Evolutionary conservation across 2,329 filamentous ascomycete species (phyloP), one percentile per base, ranked within the genome.

Genomic region (Alternaria sp.): DNA sequence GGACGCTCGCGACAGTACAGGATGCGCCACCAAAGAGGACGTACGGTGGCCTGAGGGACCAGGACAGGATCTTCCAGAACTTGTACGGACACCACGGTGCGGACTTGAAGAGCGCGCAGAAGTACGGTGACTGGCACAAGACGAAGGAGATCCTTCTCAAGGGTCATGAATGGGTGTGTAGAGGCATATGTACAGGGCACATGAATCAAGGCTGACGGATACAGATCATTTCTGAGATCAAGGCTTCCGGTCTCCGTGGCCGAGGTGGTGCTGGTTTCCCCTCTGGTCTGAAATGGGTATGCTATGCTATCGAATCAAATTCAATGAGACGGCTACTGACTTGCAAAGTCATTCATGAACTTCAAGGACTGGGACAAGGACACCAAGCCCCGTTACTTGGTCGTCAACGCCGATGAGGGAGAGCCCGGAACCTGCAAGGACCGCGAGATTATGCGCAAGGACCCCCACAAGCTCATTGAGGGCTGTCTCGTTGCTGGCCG

Each of bases 361-460:
- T 94, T 94, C 86, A 97, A 97, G 84, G 95, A 93, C 75, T 99
- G 95, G 95, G 94, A 99, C 76, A 97, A 99, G 84, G 95, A 98
- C 80, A 91, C 82, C 74, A 97, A 97, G 83, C 95, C 95, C 68
- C 90, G 95, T 76, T 99, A 99, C 79, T 86, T 99, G 57, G 94
- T 99, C 64, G 93, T 99, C 84, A 99, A 99, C 78, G 95, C 95
- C 70, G 95, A 99, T 80, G 95, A 99, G 85, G 95, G 95, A 76
- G 95, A 99, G 83, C 95, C 95, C 30, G 95, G 95, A 81, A 99
- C 95, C 55, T 99, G 95, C 90, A 99, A 99, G 85, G 95, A 99
- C 82, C 91, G 95, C 78, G 95, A 99, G 82, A 99, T 99, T 72
- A 99, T 99, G 95, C 93, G 95, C 83, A 99, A 99, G 85, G 95